Evolutionary conservation across 371 early-diverging fungal species (phyloP).

Genomic region (Saksenaea oblongispora): DNA sequence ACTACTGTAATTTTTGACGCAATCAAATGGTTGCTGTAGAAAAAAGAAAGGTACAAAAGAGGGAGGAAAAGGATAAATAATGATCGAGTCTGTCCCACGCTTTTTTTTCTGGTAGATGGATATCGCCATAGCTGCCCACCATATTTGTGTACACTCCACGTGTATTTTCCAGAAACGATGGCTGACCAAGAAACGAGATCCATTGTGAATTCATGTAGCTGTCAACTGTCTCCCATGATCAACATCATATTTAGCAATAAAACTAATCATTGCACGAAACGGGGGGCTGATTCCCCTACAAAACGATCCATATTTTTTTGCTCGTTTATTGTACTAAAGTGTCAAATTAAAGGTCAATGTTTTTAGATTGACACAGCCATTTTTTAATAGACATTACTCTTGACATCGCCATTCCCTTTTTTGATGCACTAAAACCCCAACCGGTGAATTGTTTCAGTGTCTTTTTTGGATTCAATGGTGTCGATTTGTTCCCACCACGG

Average conservation of each 20-base stretch:
- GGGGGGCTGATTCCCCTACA: neutral
- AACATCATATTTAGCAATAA: neutral
- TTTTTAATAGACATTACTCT: neutral
- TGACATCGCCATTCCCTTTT: neutral
- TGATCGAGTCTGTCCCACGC: slow-evolving; percentile 2
- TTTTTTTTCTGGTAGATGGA: slow-evolving; percentile 3
- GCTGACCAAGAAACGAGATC: neutral
- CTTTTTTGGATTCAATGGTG: slow-evolving; percentile 36
- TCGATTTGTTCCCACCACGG: slow-evolving; percentile 86
- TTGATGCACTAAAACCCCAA: slow-evolving; percentile 17
- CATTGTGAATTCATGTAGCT: slow-evolving; percentile 2
- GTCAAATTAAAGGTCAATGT: too few relatives aligned
- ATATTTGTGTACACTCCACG: neutral
- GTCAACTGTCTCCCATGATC: neutral
- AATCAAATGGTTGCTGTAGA: neutral
- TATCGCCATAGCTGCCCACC: neutral
- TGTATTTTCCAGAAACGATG: neutral
- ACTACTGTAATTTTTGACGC: neutral
- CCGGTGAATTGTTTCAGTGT: slow-evolving; percentile 60
- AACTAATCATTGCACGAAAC: neutral
- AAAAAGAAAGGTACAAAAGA: slow-evolving; percentile 2
- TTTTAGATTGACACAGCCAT: too few relatives aligned
- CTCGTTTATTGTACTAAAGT: too few relatives aligned
- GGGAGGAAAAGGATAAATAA: neutral
- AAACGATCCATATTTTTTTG: too few relatives aligned